Evolutionary conservation across 257 asterid genomes (phyloP), one percentile per base, ranked within the genome.

Genomic region (Gardenia jasminoides): DNA sequence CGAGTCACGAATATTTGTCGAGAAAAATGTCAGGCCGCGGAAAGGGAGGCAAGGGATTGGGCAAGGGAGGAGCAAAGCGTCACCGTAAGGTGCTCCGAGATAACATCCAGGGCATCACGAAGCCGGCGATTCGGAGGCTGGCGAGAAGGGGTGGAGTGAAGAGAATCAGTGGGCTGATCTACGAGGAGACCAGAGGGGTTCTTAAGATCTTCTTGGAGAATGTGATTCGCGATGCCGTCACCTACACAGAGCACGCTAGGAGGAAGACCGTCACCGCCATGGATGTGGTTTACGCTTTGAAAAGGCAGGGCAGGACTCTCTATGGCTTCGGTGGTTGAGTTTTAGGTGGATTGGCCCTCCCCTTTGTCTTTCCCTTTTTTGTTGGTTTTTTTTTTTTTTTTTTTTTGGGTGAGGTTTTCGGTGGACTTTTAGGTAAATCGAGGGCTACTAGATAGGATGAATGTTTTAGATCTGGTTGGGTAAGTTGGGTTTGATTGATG

Each of bases 41-140:
- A 7, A 84, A 84, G 83, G 87, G 87, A 31, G 87, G 87, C 26
- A 84, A 84, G 76, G 87, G 87, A 13, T 33, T 84, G 58, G 87
- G 87, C 0, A 81, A 81, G 70, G 85, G 87, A 2, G 87, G 87
- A 22, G 87, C 85, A 6, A 84, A 84, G 48, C 82, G 87, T 0
- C 87, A 84, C 28, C 81, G 85, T 9, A 84, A 84, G 67, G 85
- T 84, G 7, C 81, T 84, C 30, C 75, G 85, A 0, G 87, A 84
- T 62, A 84, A 84, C 70, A 84, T 84, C 19, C 87, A 84, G 19
- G 87, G 87, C 0, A 84, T 84, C 0, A 84, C 87, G 0, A 84
- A 78, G 81, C 85, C 87, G 0, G 87, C 85, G 0, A 84, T 84
- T 11, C 48, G 85, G 39, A 70, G 87, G 36, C 33, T 84, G 4